Evolutionary conservation across 768 basidiomycete genomes (phyloP).

Genomic region (Candolleomyces eurysporus): DNA sequence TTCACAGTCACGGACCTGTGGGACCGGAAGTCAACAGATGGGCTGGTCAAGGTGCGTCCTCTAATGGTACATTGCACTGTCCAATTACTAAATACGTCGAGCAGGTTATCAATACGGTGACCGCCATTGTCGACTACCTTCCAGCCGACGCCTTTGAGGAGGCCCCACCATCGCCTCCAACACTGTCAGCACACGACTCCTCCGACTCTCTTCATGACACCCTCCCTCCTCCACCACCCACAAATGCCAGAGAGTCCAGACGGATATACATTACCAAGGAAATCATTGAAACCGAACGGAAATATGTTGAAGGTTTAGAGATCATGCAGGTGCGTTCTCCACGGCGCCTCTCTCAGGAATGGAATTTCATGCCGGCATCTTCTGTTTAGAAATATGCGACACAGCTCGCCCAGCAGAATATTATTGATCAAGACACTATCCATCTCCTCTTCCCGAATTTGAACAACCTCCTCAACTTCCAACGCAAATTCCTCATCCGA

Average conservation of each 20-base stretch:
- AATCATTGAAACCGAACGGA: constrained; percentile 91
- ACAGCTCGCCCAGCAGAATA: constrained; percentile 74
- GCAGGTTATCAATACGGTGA: constrained; percentile 88
- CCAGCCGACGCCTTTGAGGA: constrained; percentile 68
- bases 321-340: constrained; percentile 79
- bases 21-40: constrained; percentile 89
- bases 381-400: constrained; percentile 78
- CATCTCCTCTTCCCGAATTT: constrained; percentile 94
- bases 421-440: constrained; percentile 92
- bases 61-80: constrained; percentile 2
- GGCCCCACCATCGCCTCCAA: constrained; percentile 55
- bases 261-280: constrained; percentile 82
- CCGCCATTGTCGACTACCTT: constrained; percentile 75
- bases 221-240: constrained; percentile 33
- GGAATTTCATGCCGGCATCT: constrained; percentile 17
- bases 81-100: constrained; percentile 5
- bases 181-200: constrained; percentile 55
- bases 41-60: constrained; percentile 82
- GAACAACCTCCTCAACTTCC: constrained; percentile 94
- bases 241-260: constrained; percentile 62
- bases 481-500: constrained; percentile 88
- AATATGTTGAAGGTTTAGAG: constrained; percentile 95
- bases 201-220: constrained; percentile 57
- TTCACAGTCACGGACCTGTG: constrained; percentile 93
- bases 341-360: constrained; percentile 8